Base-by-base conservation (phyloP, 345 rosid species). In the Eucalyptus tenuipes region DNA sequence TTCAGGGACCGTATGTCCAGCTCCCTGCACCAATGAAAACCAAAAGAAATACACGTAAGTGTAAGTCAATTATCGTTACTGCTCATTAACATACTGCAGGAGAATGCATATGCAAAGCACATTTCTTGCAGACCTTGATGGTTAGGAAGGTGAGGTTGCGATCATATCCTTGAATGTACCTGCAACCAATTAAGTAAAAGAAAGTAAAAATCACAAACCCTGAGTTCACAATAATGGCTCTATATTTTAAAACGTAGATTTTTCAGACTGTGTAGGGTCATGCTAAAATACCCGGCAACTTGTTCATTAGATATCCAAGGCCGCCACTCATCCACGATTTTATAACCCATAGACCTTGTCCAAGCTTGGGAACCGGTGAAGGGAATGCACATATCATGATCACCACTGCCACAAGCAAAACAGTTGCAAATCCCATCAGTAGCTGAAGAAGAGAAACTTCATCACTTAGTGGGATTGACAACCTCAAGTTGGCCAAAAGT, bases 1-100 rank as follows among this genome's bases (percentile, higher is more conserved):
- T 90, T 96, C 97, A 4, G 99, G 99, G 48, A 97, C 99, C 0
- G 97, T 94, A 87, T 97, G 99, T 29, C 99, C 99, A 57, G 99
- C 81, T 47, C 99, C 99, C 99, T 97, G 90, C 86, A 90, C 88
- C 64, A 85, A 88, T 31, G 27, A 37, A 75, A 75, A 75, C 82
- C 82, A 22, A 13, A 37, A 40, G 45, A 75, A 75, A 75, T 20
- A 88, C 37, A 86, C 45, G 18, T 22, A 52, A 49, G 86, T 52
- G 24, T n/a, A 52, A 49, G 24, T 82, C 25, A 85, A 20, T 49
- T 49, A 10, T 17, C 33, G 44, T n/a, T 37, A 17, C 88, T 52
- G 14, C 50, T 49, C 9, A 49, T 49, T 37, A 55, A 22, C 90
- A 59, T 5, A 45, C 5, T 17, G 31, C 31, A 44, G 79, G 66